Evolutionary conservation across 2,329 filamentous ascomycete genomes (phyloP).

Genomic region (Lachnellula willkommii): DNA sequence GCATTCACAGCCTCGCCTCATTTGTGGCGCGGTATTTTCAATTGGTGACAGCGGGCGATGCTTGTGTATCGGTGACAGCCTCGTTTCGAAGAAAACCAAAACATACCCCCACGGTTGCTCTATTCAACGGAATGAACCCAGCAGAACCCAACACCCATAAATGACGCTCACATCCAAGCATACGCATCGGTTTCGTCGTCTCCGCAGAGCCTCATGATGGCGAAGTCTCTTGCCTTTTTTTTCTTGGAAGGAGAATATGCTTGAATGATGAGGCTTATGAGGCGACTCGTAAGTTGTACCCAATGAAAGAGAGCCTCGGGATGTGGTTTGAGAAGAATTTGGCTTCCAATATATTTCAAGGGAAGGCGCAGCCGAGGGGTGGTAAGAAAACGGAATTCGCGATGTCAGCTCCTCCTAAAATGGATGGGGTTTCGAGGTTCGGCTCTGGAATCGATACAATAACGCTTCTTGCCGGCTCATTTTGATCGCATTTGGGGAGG

Average conservation of each 20-base stretch:
- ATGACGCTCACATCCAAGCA: neutral
- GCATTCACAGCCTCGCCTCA: neutral
- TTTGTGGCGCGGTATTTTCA: neutral
- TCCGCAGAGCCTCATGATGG: neutral
- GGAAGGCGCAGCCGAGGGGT: too few relatives aligned
- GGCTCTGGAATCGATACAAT: too few relatives aligned
- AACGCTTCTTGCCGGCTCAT: neutral
- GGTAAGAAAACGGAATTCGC: neutral
- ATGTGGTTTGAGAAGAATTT: neutral
- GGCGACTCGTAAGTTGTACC: neutral
- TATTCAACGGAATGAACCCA: neutral
- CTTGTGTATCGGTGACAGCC: neutral
- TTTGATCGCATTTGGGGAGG: neutral
- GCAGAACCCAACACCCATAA: neutral
- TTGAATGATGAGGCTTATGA: too few relatives aligned
- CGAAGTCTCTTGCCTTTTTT: neutral
- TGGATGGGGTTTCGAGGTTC: neutral
- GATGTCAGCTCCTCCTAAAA: neutral
- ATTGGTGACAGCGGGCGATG: neutral
- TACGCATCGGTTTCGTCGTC: neutral
- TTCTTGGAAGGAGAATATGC: neutral
- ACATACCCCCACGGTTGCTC: neutral
- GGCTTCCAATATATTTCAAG: neutral
- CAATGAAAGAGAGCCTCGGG: neutral
- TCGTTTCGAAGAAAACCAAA: neutral